Conservation (phyloP, 148 eudicot genomes). For the Dianthus caryophyllus region DNA sequence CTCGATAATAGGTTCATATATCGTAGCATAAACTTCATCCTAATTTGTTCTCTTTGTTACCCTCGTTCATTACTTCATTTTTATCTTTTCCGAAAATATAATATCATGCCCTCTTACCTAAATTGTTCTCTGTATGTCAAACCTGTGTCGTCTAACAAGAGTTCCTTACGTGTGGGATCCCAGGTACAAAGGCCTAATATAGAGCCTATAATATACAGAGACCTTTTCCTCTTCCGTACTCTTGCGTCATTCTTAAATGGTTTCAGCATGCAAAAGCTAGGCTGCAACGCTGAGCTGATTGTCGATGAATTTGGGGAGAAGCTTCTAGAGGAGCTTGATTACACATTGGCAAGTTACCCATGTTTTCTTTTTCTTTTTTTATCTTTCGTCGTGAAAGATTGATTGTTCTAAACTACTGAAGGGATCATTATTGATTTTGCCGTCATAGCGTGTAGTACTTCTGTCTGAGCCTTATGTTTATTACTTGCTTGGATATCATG, state of each 20-base stretch:
- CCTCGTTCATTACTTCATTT: no score
- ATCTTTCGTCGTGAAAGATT: background rate
- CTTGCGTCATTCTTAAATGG: constrained; percentile 96
- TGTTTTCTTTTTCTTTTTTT: background rate
- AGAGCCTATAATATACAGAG: constrained; percentile 94
- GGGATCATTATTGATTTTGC: background rate
- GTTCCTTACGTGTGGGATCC: constrained; percentile 19
- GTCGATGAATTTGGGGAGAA: constrained; percentile 99
- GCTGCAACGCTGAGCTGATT: constrained; percentile 97
- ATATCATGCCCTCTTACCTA: background rate
- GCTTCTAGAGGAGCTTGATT: constrained; percentile 98
- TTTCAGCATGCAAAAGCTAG: constrained; percentile 87
- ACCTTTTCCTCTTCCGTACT: constrained; percentile 92
- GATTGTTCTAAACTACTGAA: background rate
- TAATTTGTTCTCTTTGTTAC: background rate
- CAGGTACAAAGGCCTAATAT: constrained; percentile 96
- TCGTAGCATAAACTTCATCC: background rate
- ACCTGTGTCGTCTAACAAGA: constrained; percentile 9
- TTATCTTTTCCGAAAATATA: background rate
- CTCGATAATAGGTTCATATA: no score
- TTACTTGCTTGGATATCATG: constrained; percentile 4
- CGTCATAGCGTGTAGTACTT: background rate
- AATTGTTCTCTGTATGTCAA: background rate
- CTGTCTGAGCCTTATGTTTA: constrained; percentile 9
- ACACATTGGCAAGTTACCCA: constrained; percentile 62